Base-by-base conservation (phyloP, 2,329 filamentous ascomycete species). In the Penicillium expansum region DNA sequence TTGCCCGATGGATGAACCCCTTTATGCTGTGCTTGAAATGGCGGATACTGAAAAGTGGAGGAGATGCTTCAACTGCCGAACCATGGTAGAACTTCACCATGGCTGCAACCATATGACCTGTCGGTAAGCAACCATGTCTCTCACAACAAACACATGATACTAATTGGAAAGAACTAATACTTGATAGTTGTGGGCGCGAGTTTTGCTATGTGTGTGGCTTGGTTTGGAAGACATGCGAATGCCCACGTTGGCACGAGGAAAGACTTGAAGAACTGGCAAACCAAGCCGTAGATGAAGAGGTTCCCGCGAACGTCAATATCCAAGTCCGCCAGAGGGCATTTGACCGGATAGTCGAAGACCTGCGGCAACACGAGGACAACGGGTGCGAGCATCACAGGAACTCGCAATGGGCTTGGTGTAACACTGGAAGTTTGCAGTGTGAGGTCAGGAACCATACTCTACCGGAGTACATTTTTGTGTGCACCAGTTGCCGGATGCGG, bases 91-190 rank as follows among this genome's bases (percentile, higher is more conserved):
- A 43, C 58, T 57, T 1, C 16, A 14, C 3, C 24, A 43, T 4
- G 62, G 63, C 27, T 65, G 62, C 18, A 57, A 59, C 27, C 62
- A 65, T 51, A 65, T 65, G 3, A 59, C 43, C 1, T 63, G 63
- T 38, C 52, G 52, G 63, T 65, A 55, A 39, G 58, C 11, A 41
- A 18, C 13, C 16, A 2, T 35, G n/a, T 18, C 16, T 35, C 3
- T 6, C 48, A 38, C 5, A 16, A 13, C 29, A 42, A 35, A 13
- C 16, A 11, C 44, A 5, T 6, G 27, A 32, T 18, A 16, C 8
- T 37, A 13, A 9, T 24, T 30, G 9, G n/a, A 35, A 42, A 14
- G 24, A 20, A 20, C 47, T 59, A 44, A 62, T 29, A 2, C 18
- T n/a, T 37, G 16, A 13, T 24, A 60, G 57, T 3, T 62, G 59